A percentile compares a stretch with the other conserved stretches of the same genome.
phyloP scores from a whole-genome alignment of 805 yeast genomes.

The Wickerhamiella azymoides region DNA sequence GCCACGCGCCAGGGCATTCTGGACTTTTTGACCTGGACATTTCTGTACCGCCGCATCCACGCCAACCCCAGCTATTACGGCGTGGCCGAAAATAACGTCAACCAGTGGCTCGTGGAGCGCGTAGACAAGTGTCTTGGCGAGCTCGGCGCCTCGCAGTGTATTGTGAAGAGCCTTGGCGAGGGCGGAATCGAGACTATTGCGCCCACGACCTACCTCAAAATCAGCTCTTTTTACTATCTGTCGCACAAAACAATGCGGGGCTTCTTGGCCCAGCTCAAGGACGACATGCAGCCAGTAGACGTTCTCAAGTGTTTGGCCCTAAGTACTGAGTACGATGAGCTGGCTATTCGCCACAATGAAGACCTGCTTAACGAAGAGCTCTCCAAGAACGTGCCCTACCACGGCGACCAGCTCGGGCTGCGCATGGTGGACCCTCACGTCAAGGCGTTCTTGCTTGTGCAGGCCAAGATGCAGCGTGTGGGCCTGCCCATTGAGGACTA shows the following conservation, averaged over 20 bases:
- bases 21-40: conserved; percentile 67
- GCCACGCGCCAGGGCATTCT: conserved; percentile 51
- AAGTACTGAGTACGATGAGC: conserved; percentile 71
- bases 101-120: conserved; percentile 30
- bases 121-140: conserved; percentile 57
- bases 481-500: conserved; percentile 93
- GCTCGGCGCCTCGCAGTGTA: conserved; percentile 60
- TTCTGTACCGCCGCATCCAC: conserved; percentile 57
- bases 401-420: conserved; percentile 27
- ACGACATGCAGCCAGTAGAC: conserved; percentile 42
- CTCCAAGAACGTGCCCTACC: conserved; percentile 52
- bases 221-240: conserved; percentile 82
- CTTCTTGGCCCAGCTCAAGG: conserved; percentile 30
- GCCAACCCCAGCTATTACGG: conserved; percentile 69
- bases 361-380: conserved; percentile 74
- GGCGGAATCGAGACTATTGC: conserved; percentile 24
- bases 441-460: conserved; percentile 56
- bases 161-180: conserved; percentile 20
- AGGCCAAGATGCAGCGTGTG: conserved; percentile 54
- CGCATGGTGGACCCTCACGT: conserved; percentile 81
- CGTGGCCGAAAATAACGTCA: conserved; percentile 37
- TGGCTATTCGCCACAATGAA: conserved; percentile 87
- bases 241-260: conserved; percentile 79
- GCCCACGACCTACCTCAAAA: conserved; percentile 71
- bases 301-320: conserved; percentile 48